A percentile compares a stretch with the other conserved stretches of the same genome.
Conservation (phyloP, 2,329 filamentous ascomycete genomes). For the Penicillium freii region DNA sequence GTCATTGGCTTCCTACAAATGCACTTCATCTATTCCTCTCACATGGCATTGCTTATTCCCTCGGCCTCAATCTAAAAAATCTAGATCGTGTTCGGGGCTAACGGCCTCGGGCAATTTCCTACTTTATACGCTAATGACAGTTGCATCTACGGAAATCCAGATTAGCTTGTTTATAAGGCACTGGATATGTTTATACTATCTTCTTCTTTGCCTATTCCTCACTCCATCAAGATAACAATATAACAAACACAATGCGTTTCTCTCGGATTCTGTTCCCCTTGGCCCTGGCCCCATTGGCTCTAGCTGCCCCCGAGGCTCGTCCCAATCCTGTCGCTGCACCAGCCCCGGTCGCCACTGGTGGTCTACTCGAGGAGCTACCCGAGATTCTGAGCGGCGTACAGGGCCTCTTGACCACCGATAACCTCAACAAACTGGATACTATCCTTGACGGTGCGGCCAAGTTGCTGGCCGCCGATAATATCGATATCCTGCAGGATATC, state of each 20-base stretch:
- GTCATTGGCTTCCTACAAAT: not conserved
- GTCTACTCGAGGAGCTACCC: conserved; percentile 29
- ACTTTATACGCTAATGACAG: too few relatives aligned
- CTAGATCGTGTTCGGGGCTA: not conserved
- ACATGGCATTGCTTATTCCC: conserved; percentile 6
- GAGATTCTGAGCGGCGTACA: conserved; percentile 23
- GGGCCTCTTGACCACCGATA: conserved; percentile 16
- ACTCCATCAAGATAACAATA: not conserved
- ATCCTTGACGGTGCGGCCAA: conserved; percentile 24
- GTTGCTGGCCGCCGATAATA: conserved; percentile 24
- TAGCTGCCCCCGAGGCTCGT: conserved; percentile 21
- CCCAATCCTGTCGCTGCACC: conserved; percentile 26
- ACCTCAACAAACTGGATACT: conserved; percentile 21
- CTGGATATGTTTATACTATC: not conserved
- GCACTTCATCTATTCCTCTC: not conserved
- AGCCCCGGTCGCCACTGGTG: conserved; percentile 18
- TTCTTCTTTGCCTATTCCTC: not conserved
- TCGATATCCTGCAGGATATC: conserved; percentile 27
- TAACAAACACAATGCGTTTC: conserved; percentile 21
- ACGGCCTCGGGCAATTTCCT: conserved; percentile 1
- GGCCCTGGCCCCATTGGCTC: conserved; percentile 19
- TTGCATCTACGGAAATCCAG: not conserved
- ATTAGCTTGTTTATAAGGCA: conserved; percentile 5
- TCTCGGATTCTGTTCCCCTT: conserved; percentile 19
- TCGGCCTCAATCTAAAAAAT: not conserved